These are phyloP conservation scores for Nigrospora sphaerica DNA, from an alignment of 2,329 filamentous ascomycete species.

Conservation along the genomic window DNA sequence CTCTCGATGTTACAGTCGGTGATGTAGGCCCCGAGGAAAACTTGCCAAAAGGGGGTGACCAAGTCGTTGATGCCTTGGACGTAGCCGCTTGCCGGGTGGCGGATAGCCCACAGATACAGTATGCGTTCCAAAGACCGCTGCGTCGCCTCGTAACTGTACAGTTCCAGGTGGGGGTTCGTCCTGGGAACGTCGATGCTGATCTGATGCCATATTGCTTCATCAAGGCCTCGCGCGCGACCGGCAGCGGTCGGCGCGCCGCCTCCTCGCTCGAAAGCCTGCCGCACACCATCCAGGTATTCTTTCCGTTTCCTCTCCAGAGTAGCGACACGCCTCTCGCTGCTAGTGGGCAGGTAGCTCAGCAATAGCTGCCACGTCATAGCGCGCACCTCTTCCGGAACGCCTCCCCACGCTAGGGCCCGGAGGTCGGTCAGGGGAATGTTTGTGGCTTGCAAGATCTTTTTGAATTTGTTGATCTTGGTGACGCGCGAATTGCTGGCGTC, in stretches of 20 bases:
- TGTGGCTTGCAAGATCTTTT: constrained; percentile 86
- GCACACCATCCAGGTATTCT: constrained; percentile 91
- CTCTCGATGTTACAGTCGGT: constrained; percentile 87
- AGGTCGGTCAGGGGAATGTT: constrained; percentile 82
- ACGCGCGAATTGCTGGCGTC: constrained; percentile 84
- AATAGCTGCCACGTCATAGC: constrained; percentile 99
- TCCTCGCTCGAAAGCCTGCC: constrained; percentile 61
- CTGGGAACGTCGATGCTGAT: constrained; percentile 97
- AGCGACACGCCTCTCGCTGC: constrained; percentile 82
- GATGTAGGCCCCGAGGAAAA: constrained; percentile 91
- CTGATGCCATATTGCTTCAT: constrained; percentile 98
- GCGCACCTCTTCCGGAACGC: constrained; percentile 87
- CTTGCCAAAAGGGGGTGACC: constrained; percentile 96
- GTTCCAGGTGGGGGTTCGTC: constrained; percentile 89
- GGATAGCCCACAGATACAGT: constrained; percentile 93
- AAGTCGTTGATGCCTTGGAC: constrained; percentile 98
- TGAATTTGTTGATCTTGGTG: constrained; percentile 96
- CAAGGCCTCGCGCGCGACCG: constrained; percentile 60
- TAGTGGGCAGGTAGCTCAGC: constrained; percentile 93
- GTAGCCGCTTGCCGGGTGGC: constrained; percentile 94
- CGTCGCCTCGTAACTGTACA: constrained; percentile 94
- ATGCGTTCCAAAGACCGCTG: constrained; percentile 92
- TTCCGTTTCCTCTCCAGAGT: constrained; percentile 91
- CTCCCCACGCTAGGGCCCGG: constrained; percentile 84
- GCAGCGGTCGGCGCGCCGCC: constrained; percentile 35